These are phyloP conservation scores for Thelonectria olida DNA, from an alignment of 2,329 filamentous ascomycete species.

Conservation along the genomic window DNA sequence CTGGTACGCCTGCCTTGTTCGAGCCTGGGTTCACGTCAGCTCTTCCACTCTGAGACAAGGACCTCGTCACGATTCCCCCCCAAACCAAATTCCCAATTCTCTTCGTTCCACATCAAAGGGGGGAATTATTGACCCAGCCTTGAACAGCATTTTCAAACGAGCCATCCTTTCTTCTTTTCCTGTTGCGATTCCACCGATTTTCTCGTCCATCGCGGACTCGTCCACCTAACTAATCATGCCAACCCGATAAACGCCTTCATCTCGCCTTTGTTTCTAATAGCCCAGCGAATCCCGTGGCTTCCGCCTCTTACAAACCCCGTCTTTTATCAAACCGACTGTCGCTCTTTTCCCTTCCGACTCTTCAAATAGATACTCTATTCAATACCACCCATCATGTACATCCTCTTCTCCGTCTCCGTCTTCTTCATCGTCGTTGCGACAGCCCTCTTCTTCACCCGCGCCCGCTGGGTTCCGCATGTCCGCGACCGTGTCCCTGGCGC, in stretches of 20 bases:
- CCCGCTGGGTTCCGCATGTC: conserved; percentile 77
- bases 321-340: not conserved
- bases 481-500: conserved; percentile 65
- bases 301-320: conserved; percentile 7
- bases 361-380: not conserved
- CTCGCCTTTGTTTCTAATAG: not conserved
- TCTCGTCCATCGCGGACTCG: not conserved
- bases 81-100: not conserved
- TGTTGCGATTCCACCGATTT: not conserved
- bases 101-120: conserved; percentile 11
- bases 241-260: conserved; percentile 6
- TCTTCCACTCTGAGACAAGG: conserved; percentile 30
- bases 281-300: conserved; percentile 17
- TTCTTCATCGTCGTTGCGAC: conserved; percentile 77
- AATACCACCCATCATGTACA: conserved; percentile 69
- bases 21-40: conserved; percentile 36
- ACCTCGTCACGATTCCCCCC: conserved; percentile 1
- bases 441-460: conserved; percentile 81
- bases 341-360: not conserved
- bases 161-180: not conserved
- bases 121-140: not conserved
- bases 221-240: conserved; percentile 10
- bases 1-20: not conserved
- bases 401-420: conserved; percentile 82
- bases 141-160: not conserved